Evolutionary conservation across 1,284 basidiomycete species (phyloP).

Genomic region (Takashimella koratensis): DNA sequence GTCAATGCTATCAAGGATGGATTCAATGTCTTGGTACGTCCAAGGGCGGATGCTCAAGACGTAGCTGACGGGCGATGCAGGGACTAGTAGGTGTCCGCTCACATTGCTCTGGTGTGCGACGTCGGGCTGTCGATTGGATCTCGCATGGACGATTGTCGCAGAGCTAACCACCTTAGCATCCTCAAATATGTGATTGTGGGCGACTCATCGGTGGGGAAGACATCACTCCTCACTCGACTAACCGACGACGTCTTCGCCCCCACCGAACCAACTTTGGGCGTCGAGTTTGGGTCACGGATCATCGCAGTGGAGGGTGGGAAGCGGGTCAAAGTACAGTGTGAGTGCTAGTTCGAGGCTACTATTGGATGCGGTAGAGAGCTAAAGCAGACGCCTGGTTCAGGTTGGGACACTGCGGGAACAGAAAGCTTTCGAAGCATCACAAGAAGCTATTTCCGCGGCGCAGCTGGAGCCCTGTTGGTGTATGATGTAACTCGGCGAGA

Average conservation of each 20-base stretch:
- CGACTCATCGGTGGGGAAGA: slow-evolving; percentile 44
- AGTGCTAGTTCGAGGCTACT: slow-evolving; percentile 8
- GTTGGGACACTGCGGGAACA: slow-evolving; percentile 48
- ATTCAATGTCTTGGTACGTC: slow-evolving; percentile 22
- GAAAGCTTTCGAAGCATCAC: slow-evolving; percentile 63
- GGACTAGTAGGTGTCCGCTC: slow-evolving; percentile 26
- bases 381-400: slow-evolving; percentile 14
- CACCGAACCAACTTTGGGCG: slow-evolving; percentile 43
- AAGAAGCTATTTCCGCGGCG: slow-evolving; percentile 90
- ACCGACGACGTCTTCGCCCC: slow-evolving; percentile 39
- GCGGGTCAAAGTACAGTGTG: slow-evolving; percentile 46
- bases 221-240: slow-evolving; percentile 36
- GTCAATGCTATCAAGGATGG: slow-evolving; percentile 14
- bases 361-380: not conserved
- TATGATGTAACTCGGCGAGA: slow-evolving; percentile 85
- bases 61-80: slow-evolving; percentile 14
- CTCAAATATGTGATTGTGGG: slow-evolving; percentile 47
- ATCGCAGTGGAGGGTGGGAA: slow-evolving; percentile 33
- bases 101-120: no score
- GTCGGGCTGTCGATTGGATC: not conserved
- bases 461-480: slow-evolving; percentile 85
- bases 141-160: not conserved
- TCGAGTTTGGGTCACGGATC: slow-evolving; percentile 43
- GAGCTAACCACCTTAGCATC: slow-evolving; percentile 37
- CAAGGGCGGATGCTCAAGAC: slow-evolving; percentile 1